Conservation (phyloP, 768 basidiomycete genomes). For the Podaxis mareebaensis region DNA sequence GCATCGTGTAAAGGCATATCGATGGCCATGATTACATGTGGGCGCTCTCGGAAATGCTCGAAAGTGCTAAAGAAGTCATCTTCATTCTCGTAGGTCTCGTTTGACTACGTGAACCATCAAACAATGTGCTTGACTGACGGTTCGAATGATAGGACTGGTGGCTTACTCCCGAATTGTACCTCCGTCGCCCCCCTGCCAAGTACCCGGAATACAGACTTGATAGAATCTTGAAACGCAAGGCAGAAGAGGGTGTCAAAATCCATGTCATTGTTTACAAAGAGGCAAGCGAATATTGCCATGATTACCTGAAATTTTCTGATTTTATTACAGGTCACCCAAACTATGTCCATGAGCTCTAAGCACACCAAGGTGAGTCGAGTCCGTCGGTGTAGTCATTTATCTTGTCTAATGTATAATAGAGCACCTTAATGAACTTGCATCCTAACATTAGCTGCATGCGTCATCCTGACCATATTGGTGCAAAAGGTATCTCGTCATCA, state of each 20-base stretch:
- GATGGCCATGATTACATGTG: slow-evolving; percentile 98
- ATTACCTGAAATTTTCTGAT: not conserved
- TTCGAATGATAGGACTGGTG: slow-evolving; percentile 70
- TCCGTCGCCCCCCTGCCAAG: slow-evolving; percentile 86
- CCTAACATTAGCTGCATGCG: slow-evolving; percentile 88
- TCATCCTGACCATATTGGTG: slow-evolving; percentile 88
- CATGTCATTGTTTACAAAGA: slow-evolving; percentile 96
- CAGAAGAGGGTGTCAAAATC: slow-evolving; percentile 88
- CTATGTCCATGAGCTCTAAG: slow-evolving; percentile 85
- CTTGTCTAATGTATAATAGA: slow-evolving; percentile 35
- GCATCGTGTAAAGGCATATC: slow-evolving; percentile 55
- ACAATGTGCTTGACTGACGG: not conserved
- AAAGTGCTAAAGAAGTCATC: slow-evolving; percentile 77
- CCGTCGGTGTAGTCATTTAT: not conserved
- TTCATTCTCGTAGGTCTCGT: slow-evolving; percentile 69
- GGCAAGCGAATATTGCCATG: slow-evolving; percentile 31
- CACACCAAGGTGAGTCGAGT: slow-evolving; percentile 67
- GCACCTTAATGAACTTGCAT: slow-evolving; percentile 78
- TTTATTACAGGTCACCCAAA: slow-evolving; percentile 71
- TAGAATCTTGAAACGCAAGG: slow-evolving; percentile 80
- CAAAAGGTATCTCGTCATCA: slow-evolving; percentile 49
- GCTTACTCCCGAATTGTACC: slow-evolving; percentile 93
- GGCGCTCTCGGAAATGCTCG: slow-evolving; percentile 90
- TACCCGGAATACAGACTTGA: slow-evolving; percentile 91
- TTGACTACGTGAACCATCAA: not conserved